Base-by-base conservation (phyloP, 768 basidiomycete genomes). In the Clitopilus passeckerianus region DNA sequence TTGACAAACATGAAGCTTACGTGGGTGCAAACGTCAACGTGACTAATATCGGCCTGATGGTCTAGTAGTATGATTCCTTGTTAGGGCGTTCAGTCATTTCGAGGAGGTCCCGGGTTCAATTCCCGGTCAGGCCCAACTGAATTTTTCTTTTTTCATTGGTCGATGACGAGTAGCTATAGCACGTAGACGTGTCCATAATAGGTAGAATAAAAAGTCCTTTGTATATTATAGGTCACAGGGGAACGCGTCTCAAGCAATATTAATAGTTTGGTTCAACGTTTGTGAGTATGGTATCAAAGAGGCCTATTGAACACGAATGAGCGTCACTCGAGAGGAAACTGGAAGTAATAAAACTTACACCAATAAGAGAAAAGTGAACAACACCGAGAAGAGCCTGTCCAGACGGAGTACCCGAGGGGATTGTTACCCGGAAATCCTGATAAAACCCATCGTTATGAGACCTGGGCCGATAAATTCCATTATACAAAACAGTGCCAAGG, bases 21-120 rank as follows among this genome's bases (percentile, higher is more conserved):
- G 4, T 30, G 27, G 27, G 7, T 30, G 27, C 27, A 30, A 30
- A 30, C 27, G 27, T 30, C 7, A 30, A 7, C 4, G 27, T 50
- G 46, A 50, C 46, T n/a, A 50, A 50, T 50, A 50, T 9, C 46
- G 46, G 46, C 46, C 46, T 50, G 46, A 50, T 50, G 46, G 46
- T 50, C 46, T 50, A 50, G 46, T 50, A 50, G 46, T 50, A 50
- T 50, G 46, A 50, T 50, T 50, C 46, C 46, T 50, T 50, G 46
- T 50, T 50, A 50, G 46, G 46, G 46, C 20, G 46, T n/a, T 18
- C 18, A n/a, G 20, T 22, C 52, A 64, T 68, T 56, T 86, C 82
- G 86, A 87, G 86, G 87, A 88, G 88, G 88, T 89, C 86, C 86
- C 84, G 86, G 86, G 87, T 89, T 89, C 86, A 87, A 89, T 88